A percentile compares a stretch with the other conserved stretches of the same genome.
phyloP scores from a whole-genome alignment of 2,329 filamentous ascomycete species.

The Ophiobolus disseminans region DNA sequence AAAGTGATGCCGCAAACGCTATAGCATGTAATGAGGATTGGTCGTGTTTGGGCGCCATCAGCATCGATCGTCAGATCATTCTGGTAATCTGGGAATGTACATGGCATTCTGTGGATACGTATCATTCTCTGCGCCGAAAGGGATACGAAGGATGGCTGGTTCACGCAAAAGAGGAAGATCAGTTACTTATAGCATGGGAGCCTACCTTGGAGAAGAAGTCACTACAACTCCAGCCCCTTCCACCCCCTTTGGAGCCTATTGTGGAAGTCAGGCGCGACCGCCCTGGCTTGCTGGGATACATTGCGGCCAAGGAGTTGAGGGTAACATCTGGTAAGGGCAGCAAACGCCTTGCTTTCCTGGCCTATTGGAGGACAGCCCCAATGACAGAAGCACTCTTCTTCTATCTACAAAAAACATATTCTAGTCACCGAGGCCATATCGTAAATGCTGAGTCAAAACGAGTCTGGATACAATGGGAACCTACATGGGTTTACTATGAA shows the following conservation, averaged over 20 bases:
- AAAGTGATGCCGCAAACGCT: too few species aligned
- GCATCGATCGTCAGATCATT: not conserved
- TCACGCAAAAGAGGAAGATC: constrained; percentile 7
- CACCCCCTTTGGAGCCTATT: constrained; percentile 1
- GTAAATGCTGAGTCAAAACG: constrained; percentile 8
- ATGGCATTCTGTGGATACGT: constrained; percentile 2
- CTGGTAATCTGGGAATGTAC: constrained; percentile 10
- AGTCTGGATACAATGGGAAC: constrained; percentile 21
- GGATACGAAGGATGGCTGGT: constrained; percentile 10
- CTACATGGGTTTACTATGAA: constrained; percentile 18
- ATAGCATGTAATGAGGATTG: too few species aligned
- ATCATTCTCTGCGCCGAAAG: constrained; percentile 4
- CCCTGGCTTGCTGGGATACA: constrained; percentile 14
- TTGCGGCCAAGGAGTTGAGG: constrained; percentile 9
- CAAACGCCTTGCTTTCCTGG: constrained; percentile 15
- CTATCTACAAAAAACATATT: constrained; percentile 10
- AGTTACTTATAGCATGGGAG: constrained; percentile 16
- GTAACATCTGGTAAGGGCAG: not conserved
- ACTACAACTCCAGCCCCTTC: not conserved
- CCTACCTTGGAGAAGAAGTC: constrained; percentile 13
- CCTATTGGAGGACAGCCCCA: constrained; percentile 13
- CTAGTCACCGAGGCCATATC: constrained; percentile 11
- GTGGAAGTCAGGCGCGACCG: constrained; percentile 7
- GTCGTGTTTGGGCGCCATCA: constrained; percentile 11
- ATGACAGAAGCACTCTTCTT: constrained; percentile 14